Conservation (phyloP, 179 eudicot genomes). For the Camellia oleifera region DNA sequence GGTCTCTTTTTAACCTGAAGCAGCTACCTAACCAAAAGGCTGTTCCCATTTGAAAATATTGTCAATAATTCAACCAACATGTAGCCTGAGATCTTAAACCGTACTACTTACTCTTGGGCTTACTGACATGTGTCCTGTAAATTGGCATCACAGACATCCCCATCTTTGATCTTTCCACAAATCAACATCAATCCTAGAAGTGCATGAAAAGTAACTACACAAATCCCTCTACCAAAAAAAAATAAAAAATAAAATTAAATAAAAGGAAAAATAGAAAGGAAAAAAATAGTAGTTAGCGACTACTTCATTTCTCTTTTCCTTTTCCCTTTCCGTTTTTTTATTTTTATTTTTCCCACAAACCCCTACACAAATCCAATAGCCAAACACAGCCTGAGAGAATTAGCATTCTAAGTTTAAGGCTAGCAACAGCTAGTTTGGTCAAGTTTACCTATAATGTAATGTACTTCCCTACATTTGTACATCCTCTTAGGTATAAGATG, state of each 20-base stretch:
- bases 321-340: no score
- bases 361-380: no score
- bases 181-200: not conserved
- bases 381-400: no score
- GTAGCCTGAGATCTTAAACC: not conserved
- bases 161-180: not conserved
- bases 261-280: no score
- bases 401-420: not conserved
- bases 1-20: slow-evolving; percentile 1
- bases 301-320: no score
- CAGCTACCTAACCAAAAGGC: not conserved
- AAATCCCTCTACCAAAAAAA: no score
- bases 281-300: no score
- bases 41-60: not conserved
- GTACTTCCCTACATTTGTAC: not conserved
- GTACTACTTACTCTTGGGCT: no score
- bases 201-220: not conserved
- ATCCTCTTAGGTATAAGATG: not conserved
- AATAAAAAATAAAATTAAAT: no score
- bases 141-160: not conserved
- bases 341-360: no score
- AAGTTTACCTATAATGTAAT: not conserved
- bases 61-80: not conserved
- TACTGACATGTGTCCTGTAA: not conserved
- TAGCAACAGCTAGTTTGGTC: not conserved